phyloP scores from a whole-genome alignment of 495 filamentous ascomycete genomes.

The Stereocaulon alpinum region DNA sequence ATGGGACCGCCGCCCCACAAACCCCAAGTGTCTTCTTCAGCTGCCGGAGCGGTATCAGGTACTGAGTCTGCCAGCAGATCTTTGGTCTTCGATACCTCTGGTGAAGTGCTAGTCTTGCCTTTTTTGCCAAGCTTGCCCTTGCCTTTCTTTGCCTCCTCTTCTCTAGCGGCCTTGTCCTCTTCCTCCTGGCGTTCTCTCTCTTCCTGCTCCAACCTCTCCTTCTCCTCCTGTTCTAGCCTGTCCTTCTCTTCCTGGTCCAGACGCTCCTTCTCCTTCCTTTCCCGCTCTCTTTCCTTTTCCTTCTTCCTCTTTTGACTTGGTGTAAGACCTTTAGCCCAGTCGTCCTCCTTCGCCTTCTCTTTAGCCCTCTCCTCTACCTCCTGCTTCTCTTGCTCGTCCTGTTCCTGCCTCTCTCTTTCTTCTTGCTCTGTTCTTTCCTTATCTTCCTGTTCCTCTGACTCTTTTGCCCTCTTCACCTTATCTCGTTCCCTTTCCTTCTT shows the following conservation, averaged over 20 bases:
- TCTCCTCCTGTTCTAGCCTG: constrained; percentile 12
- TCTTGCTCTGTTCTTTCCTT: constrained; percentile 19
- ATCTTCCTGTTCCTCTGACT: constrained; percentile 12
- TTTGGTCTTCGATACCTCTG: constrained; percentile 19
- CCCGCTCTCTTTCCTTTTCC: constrained; percentile 11
- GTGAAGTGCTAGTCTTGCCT: constrained; percentile 17
- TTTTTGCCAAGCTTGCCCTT: constrained; percentile 23
- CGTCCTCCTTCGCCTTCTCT: constrained; percentile 9
- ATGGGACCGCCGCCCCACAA: constrained; percentile 12
- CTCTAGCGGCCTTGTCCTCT: constrained; percentile 19
- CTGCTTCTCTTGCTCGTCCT: not conserved
- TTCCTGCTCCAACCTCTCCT: constrained; percentile 15
- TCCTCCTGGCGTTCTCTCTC: constrained; percentile 16
- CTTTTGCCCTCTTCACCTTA: constrained; percentile 8
- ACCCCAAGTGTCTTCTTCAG: constrained; percentile 18
- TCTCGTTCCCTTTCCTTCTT: constrained; percentile 12
- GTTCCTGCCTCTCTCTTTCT: constrained; percentile 8
- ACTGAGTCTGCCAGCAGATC: constrained; percentile 20
- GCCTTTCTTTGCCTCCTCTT: constrained; percentile 24
- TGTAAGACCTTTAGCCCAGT: constrained; percentile 14
- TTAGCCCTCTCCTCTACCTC: not conserved
- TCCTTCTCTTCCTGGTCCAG: constrained; percentile 16
- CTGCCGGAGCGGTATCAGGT: constrained; percentile 14
- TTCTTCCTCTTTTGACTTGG: constrained; percentile 10
- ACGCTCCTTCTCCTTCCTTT: constrained; percentile 21